Conservation (phyloP, 2,329 filamentous ascomycete genomes). For the Pseudogymnoascus sp. region DNA sequence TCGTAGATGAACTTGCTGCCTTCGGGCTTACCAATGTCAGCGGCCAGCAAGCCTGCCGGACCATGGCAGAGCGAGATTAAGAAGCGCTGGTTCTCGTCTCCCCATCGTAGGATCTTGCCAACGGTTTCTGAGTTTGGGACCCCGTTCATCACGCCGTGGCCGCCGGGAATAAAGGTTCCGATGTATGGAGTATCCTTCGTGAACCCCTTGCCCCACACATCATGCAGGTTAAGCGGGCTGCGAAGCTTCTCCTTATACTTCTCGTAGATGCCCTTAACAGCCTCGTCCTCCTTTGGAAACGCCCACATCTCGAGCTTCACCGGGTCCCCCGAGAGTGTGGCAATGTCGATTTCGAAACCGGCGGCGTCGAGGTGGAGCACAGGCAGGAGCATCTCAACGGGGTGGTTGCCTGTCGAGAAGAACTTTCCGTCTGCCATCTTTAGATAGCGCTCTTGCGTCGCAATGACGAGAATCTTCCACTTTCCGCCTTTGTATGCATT, state of each 20-base stretch:
- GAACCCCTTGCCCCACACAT: slow-evolving; percentile 13
- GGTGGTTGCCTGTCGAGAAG: slow-evolving; percentile 15
- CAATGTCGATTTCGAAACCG: slow-evolving; percentile 14
- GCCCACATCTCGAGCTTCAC: slow-evolving; percentile 16
- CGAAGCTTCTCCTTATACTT: slow-evolving; percentile 15
- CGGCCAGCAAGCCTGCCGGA: slow-evolving; percentile 12
- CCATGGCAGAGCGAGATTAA: slow-evolving; percentile 15
- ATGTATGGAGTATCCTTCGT: slow-evolving; percentile 13
- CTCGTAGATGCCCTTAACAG: slow-evolving; percentile 12
- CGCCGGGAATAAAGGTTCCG: slow-evolving; percentile 12
- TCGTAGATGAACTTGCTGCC: slow-evolving; percentile 15
- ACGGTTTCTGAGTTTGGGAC: slow-evolving; percentile 12
- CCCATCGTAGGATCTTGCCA: slow-evolving; percentile 13
- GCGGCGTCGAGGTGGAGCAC: slow-evolving; percentile 14
- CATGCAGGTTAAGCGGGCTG: slow-evolving; percentile 10
- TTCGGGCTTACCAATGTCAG: slow-evolving; percentile 13
- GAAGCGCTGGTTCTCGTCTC: slow-evolving; percentile 12
- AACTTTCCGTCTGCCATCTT: slow-evolving; percentile 12
- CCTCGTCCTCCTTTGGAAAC: slow-evolving; percentile 14
- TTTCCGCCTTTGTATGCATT: slow-evolving; percentile 14
- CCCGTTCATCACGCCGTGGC: slow-evolving; percentile 13
- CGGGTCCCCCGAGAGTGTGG: slow-evolving; percentile 13
- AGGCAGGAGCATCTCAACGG: slow-evolving; percentile 16
- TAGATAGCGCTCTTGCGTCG: slow-evolving; percentile 14
- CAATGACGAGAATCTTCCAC: slow-evolving; percentile 15